A percentile compares a stretch with the other conserved stretches of the same genome.
These are phyloP conservation scores for Saxophila tyrrhenica DNA, from an alignment of 495 filamentous ascomycete species.

Conservation along the genomic window DNA sequence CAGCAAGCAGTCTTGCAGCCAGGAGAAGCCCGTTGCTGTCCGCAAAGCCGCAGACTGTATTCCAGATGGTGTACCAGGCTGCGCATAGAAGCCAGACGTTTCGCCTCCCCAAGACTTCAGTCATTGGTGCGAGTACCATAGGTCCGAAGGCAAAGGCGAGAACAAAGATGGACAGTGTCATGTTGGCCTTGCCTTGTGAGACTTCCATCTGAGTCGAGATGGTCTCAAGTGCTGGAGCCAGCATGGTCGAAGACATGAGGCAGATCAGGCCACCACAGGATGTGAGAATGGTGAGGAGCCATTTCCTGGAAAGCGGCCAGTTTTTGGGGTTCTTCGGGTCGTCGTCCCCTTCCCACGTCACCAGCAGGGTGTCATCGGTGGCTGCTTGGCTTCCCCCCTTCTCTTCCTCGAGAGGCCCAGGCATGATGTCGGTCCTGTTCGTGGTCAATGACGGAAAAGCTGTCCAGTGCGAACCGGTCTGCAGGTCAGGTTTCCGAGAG, in stretches of 20 bases:
- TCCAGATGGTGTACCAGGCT: conserved; percentile 53
- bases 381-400: not conserved
- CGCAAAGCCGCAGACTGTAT: conserved; percentile 43
- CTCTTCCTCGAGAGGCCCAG: not conserved
- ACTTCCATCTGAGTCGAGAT: conserved; percentile 21
- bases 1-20: conserved; percentile 45
- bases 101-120: conserved; percentile 53
- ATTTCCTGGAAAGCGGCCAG: conserved; percentile 14
- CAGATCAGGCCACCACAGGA: conserved; percentile 19
- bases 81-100: conserved; percentile 42
- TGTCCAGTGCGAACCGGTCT: too few species aligned
- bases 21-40: conserved; percentile 43
- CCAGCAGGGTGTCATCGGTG: not conserved
- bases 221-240: conserved; percentile 19
- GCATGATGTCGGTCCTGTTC: too few species aligned
- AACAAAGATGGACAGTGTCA: conserved; percentile 29
- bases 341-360: conserved; percentile 1
- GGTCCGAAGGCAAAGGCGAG: conserved; percentile 49
- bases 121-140: conserved; percentile 47
- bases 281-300: conserved; percentile 14
- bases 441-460: too few species aligned
- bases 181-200: conserved; percentile 9
- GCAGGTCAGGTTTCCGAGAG: too few species aligned
- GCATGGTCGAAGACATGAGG: conserved; percentile 22
- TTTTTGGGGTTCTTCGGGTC: conserved; percentile 6